Evolutionary conservation across 2,329 filamentous ascomycete genomes (phyloP).

Genomic region (Colletotrichum godetiae): DNA sequence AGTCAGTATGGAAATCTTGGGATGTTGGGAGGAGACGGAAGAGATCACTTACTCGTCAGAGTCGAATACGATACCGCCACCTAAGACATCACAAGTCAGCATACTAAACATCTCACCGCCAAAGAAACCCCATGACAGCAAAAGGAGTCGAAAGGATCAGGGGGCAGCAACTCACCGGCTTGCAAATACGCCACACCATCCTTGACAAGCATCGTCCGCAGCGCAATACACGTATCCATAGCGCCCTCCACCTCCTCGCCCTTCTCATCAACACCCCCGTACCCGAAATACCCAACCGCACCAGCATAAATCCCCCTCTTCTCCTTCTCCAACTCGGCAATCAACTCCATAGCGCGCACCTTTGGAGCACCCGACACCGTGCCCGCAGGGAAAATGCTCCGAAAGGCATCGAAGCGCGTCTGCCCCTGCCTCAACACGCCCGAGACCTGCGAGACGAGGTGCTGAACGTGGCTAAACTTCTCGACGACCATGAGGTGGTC

Average conservation of each 20-base stretch:
- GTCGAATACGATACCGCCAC: constrained; percentile 94
- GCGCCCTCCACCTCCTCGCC: constrained; percentile 78
- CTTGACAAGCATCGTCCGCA: constrained; percentile 95
- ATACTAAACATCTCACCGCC: neutral
- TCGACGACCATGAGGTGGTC: constrained; percentile 95
- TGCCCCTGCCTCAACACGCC: constrained; percentile 85
- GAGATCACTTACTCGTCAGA: constrained; percentile 70
- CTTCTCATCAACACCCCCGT: constrained; percentile 75
- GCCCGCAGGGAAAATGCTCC: constrained; percentile 95
- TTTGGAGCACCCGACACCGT: constrained; percentile 97
- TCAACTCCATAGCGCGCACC: constrained; percentile 96
- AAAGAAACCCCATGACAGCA: neutral
- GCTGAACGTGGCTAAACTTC: constrained; percentile 96
- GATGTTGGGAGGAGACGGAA: no score
- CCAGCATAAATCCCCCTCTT: constrained; percentile 96
- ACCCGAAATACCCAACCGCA: constrained; percentile 96
- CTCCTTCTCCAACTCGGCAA: constrained; percentile 92
- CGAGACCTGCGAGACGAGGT: constrained; percentile 95
- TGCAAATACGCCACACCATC: constrained; percentile 93
- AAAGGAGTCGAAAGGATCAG: neutral
- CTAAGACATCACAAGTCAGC: constrained; percentile 45
- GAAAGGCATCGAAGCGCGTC: constrained; percentile 94
- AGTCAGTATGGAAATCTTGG: neutral
- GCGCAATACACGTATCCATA: constrained; percentile 87
- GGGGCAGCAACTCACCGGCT: constrained; percentile 59